Percentiles rank a stretch among this genome's conserved stretches.
Conservation (phyloP, 352 stramenopile genomes). For the Globisporangium sylvaticum region DNA sequence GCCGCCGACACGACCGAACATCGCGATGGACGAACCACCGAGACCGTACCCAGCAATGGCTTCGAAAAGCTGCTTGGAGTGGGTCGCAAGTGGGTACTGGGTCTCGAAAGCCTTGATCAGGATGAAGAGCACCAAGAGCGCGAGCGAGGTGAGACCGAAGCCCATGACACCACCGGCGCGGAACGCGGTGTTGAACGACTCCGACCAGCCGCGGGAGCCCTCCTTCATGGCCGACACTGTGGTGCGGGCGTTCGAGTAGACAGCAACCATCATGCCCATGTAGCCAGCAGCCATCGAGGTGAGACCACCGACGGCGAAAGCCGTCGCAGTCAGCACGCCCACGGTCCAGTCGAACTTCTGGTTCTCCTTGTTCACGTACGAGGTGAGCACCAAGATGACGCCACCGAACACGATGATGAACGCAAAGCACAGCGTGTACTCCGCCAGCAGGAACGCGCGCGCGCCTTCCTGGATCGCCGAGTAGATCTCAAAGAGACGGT, state of each 20-base stretch:
- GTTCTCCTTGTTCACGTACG: constrained; percentile 84
- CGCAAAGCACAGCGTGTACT: constrained; percentile 98
- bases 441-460: constrained; percentile 96
- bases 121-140: constrained; percentile 96
- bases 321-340: constrained; percentile 92
- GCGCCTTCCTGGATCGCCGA: constrained; percentile 96
- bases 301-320: constrained; percentile 97
- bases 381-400: constrained; percentile 90
- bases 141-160: constrained; percentile 96
- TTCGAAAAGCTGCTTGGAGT: constrained; percentile 93
- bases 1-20: constrained; percentile 99
- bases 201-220: constrained; percentile 89
- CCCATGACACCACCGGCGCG: constrained; percentile 98
- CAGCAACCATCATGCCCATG: constrained; percentile 99
- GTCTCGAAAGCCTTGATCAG: constrained; percentile 93
- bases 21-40: constrained; percentile 97
- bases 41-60: constrained; percentile 97
- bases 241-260: constrained; percentile 98
- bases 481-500: constrained; percentile 91
- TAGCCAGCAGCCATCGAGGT: constrained; percentile 98
- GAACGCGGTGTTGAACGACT: constrained; percentile 98
- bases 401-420: constrained; percentile 92
- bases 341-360: constrained; percentile 86
- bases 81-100: constrained; percentile 83
- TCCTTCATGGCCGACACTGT: constrained; percentile 96